Evolutionary conservation across 1,284 basidiomycete genomes (phyloP), one percentile per base, ranked within the genome.

Genomic region (Naganishia sp.): DNA sequence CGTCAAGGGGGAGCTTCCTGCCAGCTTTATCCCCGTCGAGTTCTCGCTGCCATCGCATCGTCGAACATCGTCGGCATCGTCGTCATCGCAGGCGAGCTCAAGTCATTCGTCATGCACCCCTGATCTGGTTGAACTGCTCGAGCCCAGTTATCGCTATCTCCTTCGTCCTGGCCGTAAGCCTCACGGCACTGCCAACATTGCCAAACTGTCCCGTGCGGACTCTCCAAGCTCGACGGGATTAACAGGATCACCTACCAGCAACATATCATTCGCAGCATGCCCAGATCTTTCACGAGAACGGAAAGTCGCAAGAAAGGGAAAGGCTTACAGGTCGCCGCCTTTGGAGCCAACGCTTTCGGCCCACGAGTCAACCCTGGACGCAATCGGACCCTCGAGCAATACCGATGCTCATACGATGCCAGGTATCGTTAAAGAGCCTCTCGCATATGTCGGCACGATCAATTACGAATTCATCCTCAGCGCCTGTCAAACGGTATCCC

Each of bases 401-500:
- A 9, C 35, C 39, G 28, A n/a, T 18, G 47, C 13, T 4, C 17
- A 10, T 39, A 13, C 1, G 10, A 39, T 39, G 35, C 5, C 49
- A 32, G 32, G 35, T 17, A 41, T 54, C 17, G 52, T 39, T 6
- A 3, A 15, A 17, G 58, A 61, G n/a, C 58, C 58, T 42, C 58
- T 61, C 11, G 58, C 49, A 11, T 61, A 61, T 23, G 45, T 61
- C 9, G 58, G 58, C 0, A 61, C 47, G 6, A 61, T 61, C 47
- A 61, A 61, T 23, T 61, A 61, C 47, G 35, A 41, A 43, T 61
- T 61, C 58, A 61, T 61, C 47, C 58, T 61, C 47, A 51, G 28
- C 32, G 46, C 58, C 47, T 61, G 58, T 28, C 58, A 61, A 51
- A 51, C 35, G 47, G 17, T 61, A 15, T 41, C 58, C 35, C 58